These are phyloP conservation scores for Dactylellina parvicollis DNA, from an alignment of 2,329 filamentous ascomycete species.

Conservation along the genomic window DNA sequence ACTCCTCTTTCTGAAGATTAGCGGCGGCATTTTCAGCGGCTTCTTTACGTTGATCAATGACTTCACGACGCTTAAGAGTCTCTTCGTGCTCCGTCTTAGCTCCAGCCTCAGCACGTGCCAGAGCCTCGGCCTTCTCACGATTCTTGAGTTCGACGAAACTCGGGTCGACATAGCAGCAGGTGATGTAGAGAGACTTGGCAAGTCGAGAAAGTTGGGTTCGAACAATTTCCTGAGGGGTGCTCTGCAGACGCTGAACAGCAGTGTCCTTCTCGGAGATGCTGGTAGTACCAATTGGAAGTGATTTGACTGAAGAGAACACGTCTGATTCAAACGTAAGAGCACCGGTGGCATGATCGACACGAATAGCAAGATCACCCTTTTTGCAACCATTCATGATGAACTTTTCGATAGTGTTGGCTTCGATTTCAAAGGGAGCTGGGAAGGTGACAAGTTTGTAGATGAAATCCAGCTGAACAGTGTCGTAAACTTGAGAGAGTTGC, in stretches of 20 bases:
- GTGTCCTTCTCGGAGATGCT: slow-evolving; percentile 89
- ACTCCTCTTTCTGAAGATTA: slow-evolving; percentile 90
- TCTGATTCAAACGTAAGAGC: slow-evolving; percentile 97
- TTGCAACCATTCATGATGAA: slow-evolving; percentile 99
- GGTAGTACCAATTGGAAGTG: slow-evolving; percentile 80
- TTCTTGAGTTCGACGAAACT: slow-evolving; percentile 83
- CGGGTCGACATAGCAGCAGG: slow-evolving; percentile 95
- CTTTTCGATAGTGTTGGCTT: slow-evolving; percentile 91
- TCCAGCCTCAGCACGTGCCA: slow-evolving; percentile 83
- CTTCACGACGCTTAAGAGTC: slow-evolving; percentile 82
- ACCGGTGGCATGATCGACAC: slow-evolving; percentile 93
- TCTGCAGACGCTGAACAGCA: slow-evolving; percentile 93
- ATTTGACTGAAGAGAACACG: slow-evolving; percentile 96
- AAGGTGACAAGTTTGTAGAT: slow-evolving; percentile 94
- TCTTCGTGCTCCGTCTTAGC: slow-evolving; percentile 92
- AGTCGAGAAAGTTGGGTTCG: slow-evolving; percentile 92
- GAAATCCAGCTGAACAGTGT: slow-evolving; percentile 93
- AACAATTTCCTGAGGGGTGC: slow-evolving; percentile 96
- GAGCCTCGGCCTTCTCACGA: slow-evolving; percentile 80
- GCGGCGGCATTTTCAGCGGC: slow-evolving; percentile 88
- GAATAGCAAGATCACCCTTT: slow-evolving; percentile 96
- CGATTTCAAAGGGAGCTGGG: slow-evolving; percentile 95
- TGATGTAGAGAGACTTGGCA: slow-evolving; percentile 88
- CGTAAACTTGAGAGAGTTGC: slow-evolving; percentile 98
- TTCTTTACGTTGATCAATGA: slow-evolving; percentile 97